Evolutionary conservation across 805 yeast genomes (phyloP).

Genomic region (Pichia membranifaciens): DNA sequence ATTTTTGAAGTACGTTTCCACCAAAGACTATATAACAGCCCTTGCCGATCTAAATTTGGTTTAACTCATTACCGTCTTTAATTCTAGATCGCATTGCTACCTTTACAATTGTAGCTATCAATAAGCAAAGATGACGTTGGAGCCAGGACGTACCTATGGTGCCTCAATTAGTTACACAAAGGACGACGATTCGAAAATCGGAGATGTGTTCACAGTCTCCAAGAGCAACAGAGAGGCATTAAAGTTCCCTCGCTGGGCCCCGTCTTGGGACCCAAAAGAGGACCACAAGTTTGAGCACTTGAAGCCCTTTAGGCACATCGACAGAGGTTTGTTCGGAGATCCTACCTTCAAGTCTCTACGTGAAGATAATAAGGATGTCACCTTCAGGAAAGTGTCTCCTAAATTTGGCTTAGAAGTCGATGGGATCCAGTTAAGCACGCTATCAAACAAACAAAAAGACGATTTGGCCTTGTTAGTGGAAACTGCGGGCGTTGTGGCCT

Average conservation of each 20-base stretch:
- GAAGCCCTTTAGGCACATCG: constrained; percentile 30
- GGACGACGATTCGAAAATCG: constrained; percentile 5
- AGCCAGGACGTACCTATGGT: neutral
- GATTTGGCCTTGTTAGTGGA: constrained; percentile 67
- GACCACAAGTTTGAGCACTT: constrained; percentile 30
- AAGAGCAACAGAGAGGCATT: constrained; percentile 1
- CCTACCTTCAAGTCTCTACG: constrained; percentile 48
- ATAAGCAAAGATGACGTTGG: neutral
- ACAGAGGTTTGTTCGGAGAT: constrained; percentile 59
- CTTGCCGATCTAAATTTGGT: no score
- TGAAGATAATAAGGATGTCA: constrained; percentile 15
- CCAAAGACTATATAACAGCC: no score
- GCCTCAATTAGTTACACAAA: neutral
- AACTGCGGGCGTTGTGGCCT: constrained; percentile 64
- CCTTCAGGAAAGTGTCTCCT: constrained; percentile 49
- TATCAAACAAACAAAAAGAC: constrained; percentile 51
- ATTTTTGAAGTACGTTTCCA: no score
- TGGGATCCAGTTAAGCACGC: constrained; percentile 53
- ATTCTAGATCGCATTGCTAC: no score
- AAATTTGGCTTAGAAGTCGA: constrained; percentile 39
- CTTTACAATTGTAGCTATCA: no score
- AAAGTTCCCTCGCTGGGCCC: constrained; percentile 11
- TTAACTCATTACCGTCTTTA: no score
- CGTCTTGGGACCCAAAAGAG: constrained; percentile 14
- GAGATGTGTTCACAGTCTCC: constrained; percentile 12